Base-by-base conservation (phyloP, 2,329 filamentous ascomycete genomes). In the Rasamsonia emersonii region DNA sequence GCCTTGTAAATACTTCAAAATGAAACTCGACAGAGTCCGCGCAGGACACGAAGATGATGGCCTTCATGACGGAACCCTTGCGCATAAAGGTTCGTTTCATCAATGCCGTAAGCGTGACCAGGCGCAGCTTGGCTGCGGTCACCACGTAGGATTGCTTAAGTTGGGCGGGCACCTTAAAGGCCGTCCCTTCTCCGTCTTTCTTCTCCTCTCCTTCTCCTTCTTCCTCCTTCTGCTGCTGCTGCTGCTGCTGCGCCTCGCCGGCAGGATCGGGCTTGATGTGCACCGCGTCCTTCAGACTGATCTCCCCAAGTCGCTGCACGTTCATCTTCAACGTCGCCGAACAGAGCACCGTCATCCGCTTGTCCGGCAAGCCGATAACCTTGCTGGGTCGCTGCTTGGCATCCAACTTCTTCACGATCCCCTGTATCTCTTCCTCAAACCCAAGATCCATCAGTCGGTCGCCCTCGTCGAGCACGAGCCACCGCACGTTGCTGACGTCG, bases 251-350 rank as follows among this genome's bases (percentile, higher is more conserved):
- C 44, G 73, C 73, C 18, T 71, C 65, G 15, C 75, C 68, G 4
- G 59, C 56, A 3, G 67, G 63, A 40, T 80, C 73, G 0, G 82
- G 79, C 32, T 85, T 80, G 45, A 98, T 81, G 52, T 94, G 86
- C 1, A 86, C 74, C 1, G 91, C 88, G 49, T 96, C 86, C 47
- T 93, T 88, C 55, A 98, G 67, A 65, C 86, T 94, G 62, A 96
- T 93, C 52, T 95, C 86, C 24, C 89, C 88, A 4, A 98, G 67
- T 46, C 82, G 82, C 55, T 96, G 88, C 1, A 96, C 91, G 47
- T 89, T 91, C 77, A 93, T 88, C 64, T 95, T 95, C 79, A 98
- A 83, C 0, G 91, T 98, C 3, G 91, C 91, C 3, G 91, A 98
- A 58, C 91, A 98, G 3, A 98, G 72, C 3, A 98, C 72, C 0